Evolutionary conservation across 1,284 basidiomycete species (phyloP).

Genomic region (Pyrrhoderma lamaoense): DNA sequence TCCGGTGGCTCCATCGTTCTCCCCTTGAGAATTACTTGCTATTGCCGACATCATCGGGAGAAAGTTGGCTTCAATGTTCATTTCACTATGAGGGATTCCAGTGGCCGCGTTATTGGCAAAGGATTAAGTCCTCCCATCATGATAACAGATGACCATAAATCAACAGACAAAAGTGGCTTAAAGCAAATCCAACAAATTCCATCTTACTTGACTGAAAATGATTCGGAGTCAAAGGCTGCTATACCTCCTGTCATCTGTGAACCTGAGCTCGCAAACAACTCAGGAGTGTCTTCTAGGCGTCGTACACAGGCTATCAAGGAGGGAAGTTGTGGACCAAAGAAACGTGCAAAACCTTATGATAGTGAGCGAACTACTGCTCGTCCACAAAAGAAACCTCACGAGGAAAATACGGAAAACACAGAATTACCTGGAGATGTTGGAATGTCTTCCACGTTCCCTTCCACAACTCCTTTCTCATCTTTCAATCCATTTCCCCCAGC

Average conservation of each 20-base stretch:
- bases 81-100: constrained; percentile 80
- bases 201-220: constrained; percentile 21
- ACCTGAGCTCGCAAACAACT: constrained; percentile 26
- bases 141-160: constrained; percentile 99
- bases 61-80: constrained; percentile 94
- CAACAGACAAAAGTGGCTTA: constrained; percentile 38
- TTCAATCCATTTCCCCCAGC: constrained; percentile 10
- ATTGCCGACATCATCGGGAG: constrained; percentile 97
- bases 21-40: constrained; percentile 95
- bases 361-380: constrained; percentile 1
- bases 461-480: no score
- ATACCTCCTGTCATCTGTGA: constrained; percentile 32
- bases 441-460: not conserved
- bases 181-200: constrained; percentile 19
- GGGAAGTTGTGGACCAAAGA: constrained; percentile 26
- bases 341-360: constrained; percentile 57
- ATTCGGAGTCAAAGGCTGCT: constrained; percentile 20
- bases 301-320: constrained; percentile 31
- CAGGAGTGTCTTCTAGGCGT: constrained; percentile 35
- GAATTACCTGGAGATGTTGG: not conserved
- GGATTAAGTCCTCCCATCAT: constrained; percentile 90
- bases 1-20: constrained; percentile 82
- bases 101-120: constrained; percentile 76
- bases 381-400: constrained; percentile 1
- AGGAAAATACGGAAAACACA: constrained; percentile 4